Evolutionary conservation across 2,329 filamentous ascomycete genomes (phyloP).

Genomic region (Exophiala xenobiotica): DNA sequence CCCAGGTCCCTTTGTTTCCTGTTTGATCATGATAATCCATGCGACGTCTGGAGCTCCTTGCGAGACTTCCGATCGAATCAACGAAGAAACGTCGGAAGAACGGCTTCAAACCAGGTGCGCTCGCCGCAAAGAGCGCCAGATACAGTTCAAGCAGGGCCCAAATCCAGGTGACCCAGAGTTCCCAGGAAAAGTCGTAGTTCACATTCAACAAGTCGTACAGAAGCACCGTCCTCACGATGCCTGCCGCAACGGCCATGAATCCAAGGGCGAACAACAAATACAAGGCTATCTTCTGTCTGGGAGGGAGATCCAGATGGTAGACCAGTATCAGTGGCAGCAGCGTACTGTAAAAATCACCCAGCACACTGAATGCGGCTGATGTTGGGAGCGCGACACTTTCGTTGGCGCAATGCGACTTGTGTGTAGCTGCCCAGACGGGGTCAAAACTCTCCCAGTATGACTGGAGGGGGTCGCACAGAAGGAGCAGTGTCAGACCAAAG

Average conservation of each 20-base stretch:
- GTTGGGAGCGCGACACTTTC: conserved; percentile 24
- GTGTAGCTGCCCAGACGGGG: conserved; percentile 17
- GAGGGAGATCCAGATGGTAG: conserved; percentile 23
- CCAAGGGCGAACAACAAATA: conserved; percentile 28
- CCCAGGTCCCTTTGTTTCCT: conserved; percentile 2
- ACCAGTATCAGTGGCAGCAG: conserved; percentile 28
- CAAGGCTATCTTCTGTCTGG: conserved; percentile 26
- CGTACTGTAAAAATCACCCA: conserved; percentile 30
- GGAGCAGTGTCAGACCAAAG: conserved; percentile 23
- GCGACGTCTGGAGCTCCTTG: conserved; percentile 7
- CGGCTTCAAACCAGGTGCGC: conserved; percentile 34
- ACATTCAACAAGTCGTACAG: conserved; percentile 24
- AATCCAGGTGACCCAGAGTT: conserved; percentile 30
- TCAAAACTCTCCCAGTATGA: conserved; percentile 30
- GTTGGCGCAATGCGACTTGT: conserved; percentile 18
- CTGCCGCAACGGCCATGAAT: conserved; percentile 28
- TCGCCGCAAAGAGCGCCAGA: conserved; percentile 34
- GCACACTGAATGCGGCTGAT: conserved; percentile 24
- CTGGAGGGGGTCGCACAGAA: conserved; percentile 27
- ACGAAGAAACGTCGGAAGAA: conserved; percentile 28
- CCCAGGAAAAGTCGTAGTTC: conserved; percentile 28
- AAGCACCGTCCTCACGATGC: conserved; percentile 26
- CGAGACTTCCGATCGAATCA: conserved; percentile 18
- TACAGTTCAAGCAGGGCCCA: conserved; percentile 35
- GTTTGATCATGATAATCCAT: neutral